Base-by-base conservation (phyloP, 345 rosid species). In the Linum usitatissimum region DNA sequence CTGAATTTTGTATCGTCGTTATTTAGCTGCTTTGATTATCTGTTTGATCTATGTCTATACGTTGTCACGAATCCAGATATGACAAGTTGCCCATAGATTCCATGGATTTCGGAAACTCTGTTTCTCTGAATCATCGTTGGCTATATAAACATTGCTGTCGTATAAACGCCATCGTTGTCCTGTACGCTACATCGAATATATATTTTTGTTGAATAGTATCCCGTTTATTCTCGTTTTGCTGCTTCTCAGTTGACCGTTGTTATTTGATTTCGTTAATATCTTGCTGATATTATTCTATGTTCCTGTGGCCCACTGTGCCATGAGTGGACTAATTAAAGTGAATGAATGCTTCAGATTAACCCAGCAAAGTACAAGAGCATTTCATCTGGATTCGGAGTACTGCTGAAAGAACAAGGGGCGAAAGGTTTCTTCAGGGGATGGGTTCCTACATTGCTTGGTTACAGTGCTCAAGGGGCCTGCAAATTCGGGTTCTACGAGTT, bases 381-480 rank as follows among this genome's bases (percentile, higher is more conserved):
- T 62, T 64, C 97, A 14, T 92, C 98, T 73, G 97, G 98, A 36
- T 92, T 92, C 39, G 95, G 97, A 49, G 78, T 88, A 48, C 64
- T 90, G 72, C 69, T 94, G 30, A 94, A 82, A 78, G 99, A 94
- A 78, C 99, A 90, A 66, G 96, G 97, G 69, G 57, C 64, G 3
- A 86, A 78, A 70, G 99, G 97, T n/a, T 88, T 94, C 76, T 90
- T 90, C 79, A 90, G 87, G 81, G 99, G 97, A 18, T 94, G 97
- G 97, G 96, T 85, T 34, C 99, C 99, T 49, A 88, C 99, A 38
- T 77, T 94, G 6, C 83, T 94, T 67, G 99, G 99, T 75, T 94
- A 90, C 78, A 88, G 97, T 74, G 96, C 95, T 30, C 99, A 94
- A 73, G 99, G 99, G 18, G 99, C 99, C 42, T 85, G 99, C 87